phyloP scores from a whole-genome alignment of 495 filamentous ascomycete genomes.

The Aspergillus cristatus region DNA sequence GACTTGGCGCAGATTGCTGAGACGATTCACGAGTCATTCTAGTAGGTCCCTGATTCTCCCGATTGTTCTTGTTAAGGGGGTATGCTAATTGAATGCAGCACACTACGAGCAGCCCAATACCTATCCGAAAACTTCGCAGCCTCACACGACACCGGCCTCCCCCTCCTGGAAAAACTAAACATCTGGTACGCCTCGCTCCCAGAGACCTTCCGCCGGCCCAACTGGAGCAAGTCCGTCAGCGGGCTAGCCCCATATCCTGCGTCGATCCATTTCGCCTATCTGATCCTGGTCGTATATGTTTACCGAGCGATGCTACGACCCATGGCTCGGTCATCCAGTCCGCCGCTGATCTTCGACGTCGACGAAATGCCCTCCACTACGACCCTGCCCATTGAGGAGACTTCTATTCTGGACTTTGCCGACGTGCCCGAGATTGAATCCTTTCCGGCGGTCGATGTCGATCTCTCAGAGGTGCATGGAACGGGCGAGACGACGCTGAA shows the following conservation, averaged over 20 bases:
- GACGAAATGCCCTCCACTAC: slow-evolving; percentile 16
- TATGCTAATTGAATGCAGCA: slow-evolving; percentile 8
- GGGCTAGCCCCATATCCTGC: slow-evolving; percentile 21
- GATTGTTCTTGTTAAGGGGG: background rate
- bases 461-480: slow-evolving; percentile 15
- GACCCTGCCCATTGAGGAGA: slow-evolving; percentile 11
- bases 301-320: slow-evolving; percentile 30
- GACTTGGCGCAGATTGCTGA: slow-evolving; percentile 22
- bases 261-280: slow-evolving; percentile 27
- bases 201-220: slow-evolving; percentile 20
- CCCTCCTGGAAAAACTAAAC: slow-evolving; percentile 20
- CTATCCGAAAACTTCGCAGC: slow-evolving; percentile 20
- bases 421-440: slow-evolving; percentile 15
- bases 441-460: slow-evolving; percentile 18
- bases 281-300: slow-evolving; percentile 26
- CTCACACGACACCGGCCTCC: slow-evolving; percentile 19
- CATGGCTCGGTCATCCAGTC: slow-evolving; percentile 23
- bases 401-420: slow-evolving; percentile 14
- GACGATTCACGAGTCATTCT: slow-evolving; percentile 24
- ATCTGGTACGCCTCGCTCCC: slow-evolving; percentile 22
- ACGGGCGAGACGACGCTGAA: slow-evolving; percentile 21
- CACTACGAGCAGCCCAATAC: slow-evolving; percentile 23
- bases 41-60: slow-evolving; percentile 11
- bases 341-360: slow-evolving; percentile 26
- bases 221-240: slow-evolving; percentile 24